Conservation (phyloP, 768 basidiomycete species). For the Rhizopogon rudus region DNA sequence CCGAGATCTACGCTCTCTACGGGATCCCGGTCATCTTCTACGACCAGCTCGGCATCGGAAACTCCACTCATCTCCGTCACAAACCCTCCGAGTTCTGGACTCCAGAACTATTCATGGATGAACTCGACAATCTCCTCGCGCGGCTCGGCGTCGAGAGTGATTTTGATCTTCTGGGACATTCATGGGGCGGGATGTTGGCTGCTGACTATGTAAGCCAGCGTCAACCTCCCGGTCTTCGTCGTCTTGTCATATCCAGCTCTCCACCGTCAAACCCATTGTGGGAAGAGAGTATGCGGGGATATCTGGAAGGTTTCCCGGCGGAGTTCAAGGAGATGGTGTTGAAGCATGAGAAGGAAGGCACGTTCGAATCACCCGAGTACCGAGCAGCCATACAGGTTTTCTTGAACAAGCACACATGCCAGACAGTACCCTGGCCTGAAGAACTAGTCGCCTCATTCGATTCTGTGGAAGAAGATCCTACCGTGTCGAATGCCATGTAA, state of each 20-base stretch:
- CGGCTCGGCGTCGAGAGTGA: slow-evolving; percentile 33
- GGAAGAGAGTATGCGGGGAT: slow-evolving; percentile 17
- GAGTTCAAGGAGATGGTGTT: slow-evolving; percentile 23
- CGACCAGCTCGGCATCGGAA: slow-evolving; percentile 44
- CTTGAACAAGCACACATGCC: slow-evolving; percentile 30
- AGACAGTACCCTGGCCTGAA: slow-evolving; percentile 28
- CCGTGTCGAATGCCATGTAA: slow-evolving; percentile 30
- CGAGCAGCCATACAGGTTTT: slow-evolving; percentile 23
- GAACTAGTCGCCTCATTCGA: slow-evolving; percentile 24
- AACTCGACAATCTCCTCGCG: slow-evolving; percentile 45
- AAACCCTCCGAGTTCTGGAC: slow-evolving; percentile 38
- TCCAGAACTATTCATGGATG: slow-evolving; percentile 45
- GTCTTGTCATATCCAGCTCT: slow-evolving; percentile 28
- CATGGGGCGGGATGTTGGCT: slow-evolving; percentile 55
- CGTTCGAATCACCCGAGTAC: slow-evolving; percentile 28
- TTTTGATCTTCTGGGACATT: slow-evolving; percentile 51
- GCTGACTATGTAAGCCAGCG: slow-evolving; percentile 33
- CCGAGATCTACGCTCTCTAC: slow-evolving; percentile 25
- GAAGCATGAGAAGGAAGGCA: slow-evolving; percentile 31
- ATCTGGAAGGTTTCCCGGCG: slow-evolving; percentile 21
- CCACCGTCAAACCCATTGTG: slow-evolving; percentile 28
- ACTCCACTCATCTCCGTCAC: slow-evolving; percentile 38
- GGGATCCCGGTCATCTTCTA: slow-evolving; percentile 43
- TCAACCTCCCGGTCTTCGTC: slow-evolving; percentile 35
- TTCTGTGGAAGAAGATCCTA: slow-evolving; percentile 23